Conservation (phyloP, 2,329 filamentous ascomycete species). For the Bipolaris sorokiniana region DNA sequence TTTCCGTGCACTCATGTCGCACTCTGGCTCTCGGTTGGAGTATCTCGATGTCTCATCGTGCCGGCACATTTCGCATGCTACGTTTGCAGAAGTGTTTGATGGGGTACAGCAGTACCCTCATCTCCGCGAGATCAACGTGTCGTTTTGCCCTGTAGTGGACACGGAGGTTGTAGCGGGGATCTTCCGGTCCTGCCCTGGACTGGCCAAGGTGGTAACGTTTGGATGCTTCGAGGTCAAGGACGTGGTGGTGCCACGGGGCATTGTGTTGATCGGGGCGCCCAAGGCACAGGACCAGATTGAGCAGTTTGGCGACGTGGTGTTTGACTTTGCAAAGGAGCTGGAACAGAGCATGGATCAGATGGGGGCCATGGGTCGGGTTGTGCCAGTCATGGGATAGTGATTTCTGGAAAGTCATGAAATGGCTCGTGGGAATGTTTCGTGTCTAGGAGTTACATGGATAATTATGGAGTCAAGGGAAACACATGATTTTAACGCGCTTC, state of each 20-base stretch:
- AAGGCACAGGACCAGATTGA: slow-evolving; percentile 64
- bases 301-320: slow-evolving; percentile 52
- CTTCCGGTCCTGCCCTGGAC: slow-evolving; percentile 67
- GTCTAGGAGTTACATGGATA: too few relatives aligned
- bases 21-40: slow-evolving; percentile 72
- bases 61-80: slow-evolving; percentile 74
- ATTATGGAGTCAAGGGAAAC: too few relatives aligned
- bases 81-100: slow-evolving; percentile 77
- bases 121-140: slow-evolving; percentile 75
- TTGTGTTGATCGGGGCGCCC: slow-evolving; percentile 66
- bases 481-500: too few relatives aligned
- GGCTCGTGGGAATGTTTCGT: too few relatives aligned
- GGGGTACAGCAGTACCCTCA: slow-evolving; percentile 66
- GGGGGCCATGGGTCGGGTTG: slow-evolving; percentile 23
- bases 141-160: slow-evolving; percentile 73
- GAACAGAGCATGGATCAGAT: slow-evolving; percentile 7
- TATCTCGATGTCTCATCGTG: slow-evolving; percentile 81
- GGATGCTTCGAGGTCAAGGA: slow-evolving; percentile 66
- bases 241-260: slow-evolving; percentile 61
- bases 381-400: slow-evolving; percentile 32
- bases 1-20: slow-evolving; percentile 81
- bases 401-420: too few relatives aligned
- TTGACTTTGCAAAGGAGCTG: slow-evolving; percentile 40
- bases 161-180: slow-evolving; percentile 69
- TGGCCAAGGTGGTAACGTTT: slow-evolving; percentile 65